A percentile compares a stretch with the other conserved stretches of the same genome.
These are phyloP conservation scores for Lactifluus pinguis DNA, from an alignment of 768 basidiomycete species.

Conservation along the genomic window DNA sequence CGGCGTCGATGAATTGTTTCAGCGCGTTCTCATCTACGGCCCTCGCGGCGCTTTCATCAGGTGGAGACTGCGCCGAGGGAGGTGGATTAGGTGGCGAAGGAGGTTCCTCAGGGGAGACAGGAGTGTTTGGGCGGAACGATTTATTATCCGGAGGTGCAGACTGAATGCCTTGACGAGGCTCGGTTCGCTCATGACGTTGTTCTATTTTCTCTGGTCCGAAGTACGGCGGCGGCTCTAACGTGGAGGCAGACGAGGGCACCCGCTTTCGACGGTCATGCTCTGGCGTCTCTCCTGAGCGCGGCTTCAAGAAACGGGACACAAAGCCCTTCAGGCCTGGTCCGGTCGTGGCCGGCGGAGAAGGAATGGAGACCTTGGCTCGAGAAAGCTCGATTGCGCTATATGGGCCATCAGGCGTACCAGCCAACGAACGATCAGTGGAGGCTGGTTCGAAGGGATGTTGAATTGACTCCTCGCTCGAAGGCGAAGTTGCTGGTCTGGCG, in stretches of 20 bases:
- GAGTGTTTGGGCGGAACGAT: constrained; percentile 14
- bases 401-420: constrained; percentile 28
- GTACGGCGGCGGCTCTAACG: constrained; percentile 13
- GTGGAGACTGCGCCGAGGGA: constrained; percentile 4
- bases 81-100: not conserved
- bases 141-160: constrained; percentile 17
- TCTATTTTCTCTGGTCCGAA: constrained; percentile 8
- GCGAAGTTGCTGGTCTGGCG: constrained; percentile 38
- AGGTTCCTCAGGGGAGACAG: constrained; percentile 7
- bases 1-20: constrained; percentile 68
- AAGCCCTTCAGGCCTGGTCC: constrained; percentile 71
- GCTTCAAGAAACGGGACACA: constrained; percentile 65
- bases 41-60: not conserved
- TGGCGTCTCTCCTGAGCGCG: constrained; percentile 23
- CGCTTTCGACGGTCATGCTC: constrained; percentile 24
- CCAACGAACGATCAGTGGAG: constrained; percentile 28
- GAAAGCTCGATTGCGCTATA: constrained; percentile 43
- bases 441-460: constrained; percentile 37
- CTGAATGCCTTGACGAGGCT: not conserved
- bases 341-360: constrained; percentile 61
- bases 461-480: constrained; percentile 43
- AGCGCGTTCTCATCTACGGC: constrained; percentile 44
- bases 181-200: not conserved
- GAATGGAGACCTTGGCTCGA: constrained; percentile 45
- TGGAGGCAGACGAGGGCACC: constrained; percentile 1